Percentiles rank a stretch among this genome's conserved stretches.
Evolutionary conservation across 495 filamentous ascomycete species (phyloP).

Genomic region (Aspergillus panamensis): DNA sequence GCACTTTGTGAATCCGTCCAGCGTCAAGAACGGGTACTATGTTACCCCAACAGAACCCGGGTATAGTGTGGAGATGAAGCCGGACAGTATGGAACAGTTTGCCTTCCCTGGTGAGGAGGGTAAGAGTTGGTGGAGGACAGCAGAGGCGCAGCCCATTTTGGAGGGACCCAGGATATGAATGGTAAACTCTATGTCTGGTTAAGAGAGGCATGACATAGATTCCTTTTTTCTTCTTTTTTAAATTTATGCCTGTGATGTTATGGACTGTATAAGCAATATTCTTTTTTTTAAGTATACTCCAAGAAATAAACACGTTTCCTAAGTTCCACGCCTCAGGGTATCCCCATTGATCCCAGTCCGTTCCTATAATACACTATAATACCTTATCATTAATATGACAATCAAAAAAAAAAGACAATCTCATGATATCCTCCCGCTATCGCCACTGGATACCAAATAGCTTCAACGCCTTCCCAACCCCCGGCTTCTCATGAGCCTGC

Average conservation of each 20-base stretch:
- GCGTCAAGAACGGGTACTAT: constrained; percentile 82
- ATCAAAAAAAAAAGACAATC: background rate
- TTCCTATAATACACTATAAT: constrained; percentile 11
- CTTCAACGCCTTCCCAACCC: constrained; percentile 40
- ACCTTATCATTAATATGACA: background rate
- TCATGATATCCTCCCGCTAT: constrained; percentile 16
- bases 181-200: constrained; percentile 14
- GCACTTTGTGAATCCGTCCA: constrained; percentile 80
- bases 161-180: constrained; percentile 46
- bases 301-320: background rate
- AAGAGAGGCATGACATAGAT: constrained; percentile 28
- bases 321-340: no score
- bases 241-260: background rate
- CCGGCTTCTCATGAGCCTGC: constrained; percentile 39
- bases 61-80: constrained; percentile 91
- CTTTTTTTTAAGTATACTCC: no score
- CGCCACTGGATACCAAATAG: constrained; percentile 53
- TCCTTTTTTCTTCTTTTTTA: constrained; percentile 9
- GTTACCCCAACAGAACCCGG: constrained; percentile 78
- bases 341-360: background rate
- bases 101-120: constrained; percentile 71
- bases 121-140: constrained; percentile 77
- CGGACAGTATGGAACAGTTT: constrained; percentile 76
- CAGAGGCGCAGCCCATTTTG: constrained; percentile 64
- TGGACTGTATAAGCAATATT: background rate